These are phyloP conservation scores for Pythium plurisporium DNA, from an alignment of 352 stramenopile species.

Conservation along the genomic window DNA sequence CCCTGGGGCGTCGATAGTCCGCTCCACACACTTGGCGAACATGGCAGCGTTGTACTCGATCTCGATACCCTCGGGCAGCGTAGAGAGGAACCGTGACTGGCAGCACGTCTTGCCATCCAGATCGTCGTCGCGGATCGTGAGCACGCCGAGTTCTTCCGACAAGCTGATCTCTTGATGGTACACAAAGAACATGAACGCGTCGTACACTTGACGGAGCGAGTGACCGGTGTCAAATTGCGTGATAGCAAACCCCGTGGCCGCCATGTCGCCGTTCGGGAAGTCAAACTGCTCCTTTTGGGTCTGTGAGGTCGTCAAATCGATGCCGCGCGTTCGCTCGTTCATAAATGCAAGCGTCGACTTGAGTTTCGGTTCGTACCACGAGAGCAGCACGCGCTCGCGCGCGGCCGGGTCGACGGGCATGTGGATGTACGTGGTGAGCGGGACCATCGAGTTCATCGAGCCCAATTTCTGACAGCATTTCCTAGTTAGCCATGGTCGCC, in stretches of 20 bases:
- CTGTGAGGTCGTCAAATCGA: not conserved
- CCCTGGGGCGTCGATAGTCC: not conserved
- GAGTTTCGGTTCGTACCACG: not conserved
- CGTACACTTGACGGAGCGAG: conserved; percentile 7
- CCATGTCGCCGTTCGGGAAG: conserved; percentile 4
- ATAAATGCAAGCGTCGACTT: not conserved
- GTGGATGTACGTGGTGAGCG: conserved; percentile 10
- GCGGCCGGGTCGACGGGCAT: not conserved
- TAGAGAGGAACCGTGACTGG: conserved; percentile 9
- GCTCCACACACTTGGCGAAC: not conserved
- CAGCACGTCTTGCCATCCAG: not conserved
- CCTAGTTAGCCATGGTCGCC: not conserved
- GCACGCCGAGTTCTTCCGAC: conserved; percentile 11
- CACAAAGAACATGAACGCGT: conserved; percentile 10
- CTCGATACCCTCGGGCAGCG: conserved; percentile 4
- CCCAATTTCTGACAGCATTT: not conserved
- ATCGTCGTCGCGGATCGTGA: conserved; percentile 21
- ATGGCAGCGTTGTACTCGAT: conserved; percentile 19
- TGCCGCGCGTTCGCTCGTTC: not conserved
- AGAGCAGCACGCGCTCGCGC: not conserved
- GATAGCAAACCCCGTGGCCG: not conserved
- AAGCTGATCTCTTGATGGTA: conserved; percentile 18
- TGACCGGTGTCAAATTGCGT: not conserved
- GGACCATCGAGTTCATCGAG: not conserved
- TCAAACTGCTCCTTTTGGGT: not conserved